A percentile compares a stretch with the other conserved stretches of the same genome.
Conservation (phyloP, 139 green algal genomes). For the Ettlia oleoabundans region DNA sequence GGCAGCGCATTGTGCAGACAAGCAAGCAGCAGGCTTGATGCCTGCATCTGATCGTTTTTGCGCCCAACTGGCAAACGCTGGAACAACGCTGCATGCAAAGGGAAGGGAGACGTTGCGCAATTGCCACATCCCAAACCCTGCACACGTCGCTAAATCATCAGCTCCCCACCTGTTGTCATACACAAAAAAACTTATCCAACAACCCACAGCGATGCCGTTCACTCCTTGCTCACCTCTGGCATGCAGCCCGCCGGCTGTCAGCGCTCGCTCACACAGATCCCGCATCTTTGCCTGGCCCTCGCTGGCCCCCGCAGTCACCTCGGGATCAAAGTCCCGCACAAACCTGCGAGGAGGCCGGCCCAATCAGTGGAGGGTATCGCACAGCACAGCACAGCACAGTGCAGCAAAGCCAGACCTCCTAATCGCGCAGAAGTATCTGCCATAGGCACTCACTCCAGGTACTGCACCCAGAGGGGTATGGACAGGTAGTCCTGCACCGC, state of each 20-base stretch:
- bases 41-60: no score
- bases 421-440: no score
- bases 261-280: conserved; percentile 62
- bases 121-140: no score
- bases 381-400: not conserved
- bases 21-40: not conserved
- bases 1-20: not conserved
- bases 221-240: not conserved
- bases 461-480: conserved; percentile 69
- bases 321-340: conserved; percentile 49
- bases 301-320: conserved; percentile 38
- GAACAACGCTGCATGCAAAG: not conserved
- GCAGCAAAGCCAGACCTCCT: not conserved
- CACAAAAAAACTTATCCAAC: no score
- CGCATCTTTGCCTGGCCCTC: conserved; percentile 55
- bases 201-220: no score
- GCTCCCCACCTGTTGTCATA: no score
- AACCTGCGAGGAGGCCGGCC: conserved; percentile 56
- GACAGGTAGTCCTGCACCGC: conserved; percentile 83
- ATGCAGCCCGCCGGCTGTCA: conserved; percentile 77
- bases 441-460: conserved; percentile 55
- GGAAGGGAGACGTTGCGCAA: no score
- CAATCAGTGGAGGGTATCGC: not conserved
- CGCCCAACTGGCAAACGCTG: no score
- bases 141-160: no score